Evolutionary conservation across 495 filamentous ascomycete species (phyloP), one percentile per base, ranked within the genome.

Genomic region (Lophium mytilinum): DNA sequence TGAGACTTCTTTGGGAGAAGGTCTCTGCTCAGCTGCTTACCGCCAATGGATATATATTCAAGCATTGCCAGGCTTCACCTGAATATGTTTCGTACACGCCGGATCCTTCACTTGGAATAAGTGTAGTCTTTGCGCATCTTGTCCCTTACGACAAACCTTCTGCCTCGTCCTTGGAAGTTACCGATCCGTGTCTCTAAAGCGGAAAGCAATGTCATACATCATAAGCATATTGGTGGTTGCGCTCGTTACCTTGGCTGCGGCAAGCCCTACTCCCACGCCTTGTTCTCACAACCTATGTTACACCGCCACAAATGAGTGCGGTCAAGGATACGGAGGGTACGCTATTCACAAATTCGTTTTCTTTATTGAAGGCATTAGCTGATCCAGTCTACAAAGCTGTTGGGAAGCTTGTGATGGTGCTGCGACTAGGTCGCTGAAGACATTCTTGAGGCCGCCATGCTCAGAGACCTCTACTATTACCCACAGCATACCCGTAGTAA

Each of bases 301-400:
- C 55, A 40, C 34, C 24, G 30, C 47, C 6, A 51, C 47, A 12
- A 51, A 51, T 34, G 33, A 39, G 10, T 57, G 55, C 35, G 37
- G 35, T 4, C 24, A 49, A 17, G 9, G 33, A 35, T 57, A 50
- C 51, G 36, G 35, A 3, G 47, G 19, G 55, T 50, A 50, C 14
- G 53, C 39, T 3, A 9, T 21, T 19, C 37, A n/a, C n/a, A n/a
- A n/a, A n/a, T n/a, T n/a, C n/a, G n/a, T 1, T 18, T 34, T 8
- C 1, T 2, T 18, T 56, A 42, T 42, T 12, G 9, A 2, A 42
- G 9, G 39, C 3, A 17, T 42, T 3, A 42, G 14, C 39, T 9
- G 18, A 42, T 42, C 9, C 14, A 17, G 9, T 9, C 18, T 42
- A 9, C 4, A 4, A 11, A 42, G 39, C 39, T 42, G 39, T 42